Evolutionary conservation across 768 basidiomycete species (phyloP), one percentile per base, ranked within the genome.

Genomic region (Kwoniella mangroviensis): DNA sequence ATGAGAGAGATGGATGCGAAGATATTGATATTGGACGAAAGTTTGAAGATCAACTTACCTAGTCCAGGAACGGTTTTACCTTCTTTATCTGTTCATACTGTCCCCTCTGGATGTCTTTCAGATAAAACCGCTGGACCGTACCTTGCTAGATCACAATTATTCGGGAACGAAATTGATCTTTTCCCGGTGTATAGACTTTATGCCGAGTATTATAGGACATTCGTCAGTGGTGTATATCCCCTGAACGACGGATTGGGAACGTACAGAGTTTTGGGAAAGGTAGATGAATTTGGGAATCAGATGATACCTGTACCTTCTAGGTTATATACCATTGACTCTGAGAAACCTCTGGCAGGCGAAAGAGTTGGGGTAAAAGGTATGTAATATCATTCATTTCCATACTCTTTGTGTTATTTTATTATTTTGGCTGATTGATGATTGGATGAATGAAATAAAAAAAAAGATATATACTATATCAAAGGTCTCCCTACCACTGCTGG

Each of bases 261-360:
- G 4, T 63, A 58, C 67, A 43, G 40, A 13, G 22, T 34, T 34
- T 17, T 70, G 54, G 13, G 56, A n/a, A 41, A 64, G 28, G 56
- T 70, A 34, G 57, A 70, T 61, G 11, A 66, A 11, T 49, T 52
- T 45, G 73, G 73, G 40, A 43, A 72, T 49, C 26, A 22, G 10
- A 45, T 63, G 68, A 85, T 89, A 45, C 86, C 86, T 17, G 85
- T 88, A 2, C 87, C 88, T 0, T 87, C 87, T 0, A 85, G 87
- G 3, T 73, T 88, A 1, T 84, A 85, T 62, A 82, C 82, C 66
- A 49, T 17, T 26, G 63, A 58, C 19, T 61, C 13, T 21, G 65
- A 54, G n/a, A 40, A 22, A 34, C 75, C 55, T 73, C 78, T 67
- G 78, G 75, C 5, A 83, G 88, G 62, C 82, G 85, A 1, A 43